phyloP scores from a whole-genome alignment of 2,329 filamentous ascomycete species.

The Alternaria consortialis region DNA sequence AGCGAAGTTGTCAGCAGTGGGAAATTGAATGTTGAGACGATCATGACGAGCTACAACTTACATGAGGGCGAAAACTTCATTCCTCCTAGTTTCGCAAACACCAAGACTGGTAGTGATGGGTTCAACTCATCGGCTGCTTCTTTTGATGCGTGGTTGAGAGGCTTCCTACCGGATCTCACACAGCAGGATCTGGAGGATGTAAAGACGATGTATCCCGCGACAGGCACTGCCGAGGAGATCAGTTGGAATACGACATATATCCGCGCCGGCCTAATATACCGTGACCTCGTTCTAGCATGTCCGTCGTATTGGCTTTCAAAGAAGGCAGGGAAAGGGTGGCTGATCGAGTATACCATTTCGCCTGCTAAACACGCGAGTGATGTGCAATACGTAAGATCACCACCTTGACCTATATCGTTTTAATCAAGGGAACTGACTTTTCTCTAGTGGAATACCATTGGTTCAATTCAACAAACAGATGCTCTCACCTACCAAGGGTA shows the following conservation, averaged over 20 bases:
- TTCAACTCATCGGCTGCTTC: conserved; percentile 62
- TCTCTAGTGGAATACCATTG: conserved; percentile 63
- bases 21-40: conserved; percentile 56
- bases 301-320: conserved; percentile 66
- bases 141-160: conserved; percentile 63
- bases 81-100: conserved; percentile 58
- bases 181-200: conserved; percentile 52
- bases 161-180: conserved; percentile 62
- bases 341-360: conserved; percentile 68
- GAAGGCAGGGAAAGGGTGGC: conserved; percentile 59
- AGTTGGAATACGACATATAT: conserved; percentile 61
- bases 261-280: conserved; percentile 65
- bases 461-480: conserved; percentile 62
- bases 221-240: conserved; percentile 60
- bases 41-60: conserved; percentile 68
- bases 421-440: conserved; percentile 9
- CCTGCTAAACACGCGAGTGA: conserved; percentile 69
- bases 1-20: conserved; percentile 54
- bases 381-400: conserved; percentile 59
- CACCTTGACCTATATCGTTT: background rate
- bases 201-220: conserved; percentile 58
- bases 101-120: conserved; percentile 42
- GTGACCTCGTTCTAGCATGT: conserved; percentile 68
- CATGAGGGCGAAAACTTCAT: conserved; percentile 71
- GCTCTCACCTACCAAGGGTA: conserved; percentile 65